Evolutionary conservation across 805 yeast species (phyloP), one percentile per base, ranked within the genome.

Genomic region (Zygosaccharomyces pseudorouxii): DNA sequence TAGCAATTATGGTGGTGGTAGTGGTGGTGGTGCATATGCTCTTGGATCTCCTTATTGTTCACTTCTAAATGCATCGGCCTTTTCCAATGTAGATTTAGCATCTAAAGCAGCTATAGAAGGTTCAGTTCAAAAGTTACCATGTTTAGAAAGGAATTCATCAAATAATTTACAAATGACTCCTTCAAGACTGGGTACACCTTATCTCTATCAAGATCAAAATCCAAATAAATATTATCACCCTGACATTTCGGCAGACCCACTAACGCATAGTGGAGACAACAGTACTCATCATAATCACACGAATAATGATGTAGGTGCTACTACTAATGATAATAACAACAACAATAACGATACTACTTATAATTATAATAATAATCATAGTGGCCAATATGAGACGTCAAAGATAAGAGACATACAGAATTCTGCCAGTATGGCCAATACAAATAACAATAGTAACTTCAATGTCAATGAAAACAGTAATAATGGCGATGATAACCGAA

Each of bases 1-100:
- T 6, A 33, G 37, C 19, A 33, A 33, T 14, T 14, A 33, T 16
- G 37, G 45, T 14, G 28, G 37, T 8, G 20, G 12, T 27, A 43
- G 42, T 19, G 43, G 42, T 27, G 42, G 52, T 11, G 49, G 23
- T 12, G 49, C 46, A 5, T 52, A 53, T 28, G 31, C 47, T 18
- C 49, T 53, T 6, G 49, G 40, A 11, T 57, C 61, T 12, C 60
- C 60, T 2, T 51, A 38, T 20, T 50, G 50, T 35, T 38, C 52
- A 33, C 49, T 51, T 7, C 47, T 54, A 7, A 52, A 29, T 19
- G 44, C 8, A 1, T 14, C 37, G 14, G 20, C 57, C 2, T 49
- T 49, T 29, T 38, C 53, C 16, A 54, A 51, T 31, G 31, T 47
- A 12, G 44, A 41, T 29, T 19, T 41, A 29, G 44, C 44, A 23